Percentiles rank a stretch among this genome's conserved stretches.
Evolutionary conservation across 2,329 filamentous ascomycete genomes (phyloP).

Genomic region (Apiospora rasikravindrae): DNA sequence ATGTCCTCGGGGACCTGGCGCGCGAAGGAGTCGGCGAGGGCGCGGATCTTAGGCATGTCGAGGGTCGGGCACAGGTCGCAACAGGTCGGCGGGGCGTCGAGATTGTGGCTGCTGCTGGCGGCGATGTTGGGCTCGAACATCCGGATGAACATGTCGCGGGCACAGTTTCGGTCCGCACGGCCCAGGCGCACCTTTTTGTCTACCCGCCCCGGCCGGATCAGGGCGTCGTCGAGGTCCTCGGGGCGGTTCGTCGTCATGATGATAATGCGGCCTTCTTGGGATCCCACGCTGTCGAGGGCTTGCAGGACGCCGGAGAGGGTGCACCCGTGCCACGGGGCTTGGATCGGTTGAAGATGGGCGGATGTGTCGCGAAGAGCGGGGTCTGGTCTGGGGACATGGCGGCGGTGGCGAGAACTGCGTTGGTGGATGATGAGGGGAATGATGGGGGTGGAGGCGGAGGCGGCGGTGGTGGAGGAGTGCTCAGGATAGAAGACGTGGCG

Average conservation of each 20-base stretch:
- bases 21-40: neutral
- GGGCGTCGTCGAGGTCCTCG: constrained; percentile 17
- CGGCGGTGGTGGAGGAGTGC: neutral
- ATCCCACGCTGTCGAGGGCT: constrained; percentile 13
- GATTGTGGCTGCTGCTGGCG: too few species aligned
- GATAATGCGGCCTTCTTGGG: constrained; percentile 15
- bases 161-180: neutral
- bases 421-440: neutral
- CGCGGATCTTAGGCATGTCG: neutral
- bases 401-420: neutral
- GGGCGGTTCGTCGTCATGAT: constrained; percentile 18
- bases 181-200: constrained; percentile 9
- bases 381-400: neutral
- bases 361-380: neutral
- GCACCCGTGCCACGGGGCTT: neutral
- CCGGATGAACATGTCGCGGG: constrained; percentile 16
- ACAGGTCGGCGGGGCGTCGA: neutral
- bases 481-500: neutral
- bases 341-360: neutral
- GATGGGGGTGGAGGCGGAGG: neutral
- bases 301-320: neutral
- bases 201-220: neutral
- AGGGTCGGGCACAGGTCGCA: constrained; percentile 6
- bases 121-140: constrained; percentile 13
- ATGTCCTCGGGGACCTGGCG: neutral